Percentiles rank a stretch among this genome's conserved stretches.
Evolutionary conservation across 495 filamentous ascomycete species (phyloP).

Genomic region (Neurospora sp.): DNA sequence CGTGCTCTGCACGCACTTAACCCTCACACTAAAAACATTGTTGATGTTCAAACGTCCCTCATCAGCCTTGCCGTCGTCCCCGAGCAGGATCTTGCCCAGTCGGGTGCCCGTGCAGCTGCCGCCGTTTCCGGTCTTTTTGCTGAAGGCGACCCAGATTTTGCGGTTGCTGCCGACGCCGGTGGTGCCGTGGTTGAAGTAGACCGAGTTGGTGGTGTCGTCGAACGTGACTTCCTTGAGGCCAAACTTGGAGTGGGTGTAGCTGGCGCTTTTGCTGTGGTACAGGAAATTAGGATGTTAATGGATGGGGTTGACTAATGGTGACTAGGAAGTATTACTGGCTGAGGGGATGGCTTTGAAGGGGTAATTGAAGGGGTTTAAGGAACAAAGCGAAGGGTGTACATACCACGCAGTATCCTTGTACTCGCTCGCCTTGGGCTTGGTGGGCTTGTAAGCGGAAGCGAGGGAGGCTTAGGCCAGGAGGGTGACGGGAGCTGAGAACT

Average conservation of each 20-base stretch:
- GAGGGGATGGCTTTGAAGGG: too few species aligned
- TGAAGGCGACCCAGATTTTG: neutral
- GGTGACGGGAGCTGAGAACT: neutral
- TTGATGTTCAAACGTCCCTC: neutral
- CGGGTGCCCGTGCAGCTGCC: neutral
- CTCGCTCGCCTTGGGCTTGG: neutral
- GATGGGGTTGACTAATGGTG: neutral
- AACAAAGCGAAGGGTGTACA: too few species aligned
- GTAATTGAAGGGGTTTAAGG: too few species aligned
- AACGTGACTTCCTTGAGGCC: neutral
- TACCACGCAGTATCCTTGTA: neutral
- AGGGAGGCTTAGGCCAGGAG: neutral
- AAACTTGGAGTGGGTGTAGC: neutral
- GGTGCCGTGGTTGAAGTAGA: neutral
- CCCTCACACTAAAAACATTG: neutral
- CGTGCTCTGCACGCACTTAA: neutral
- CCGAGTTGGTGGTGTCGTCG: neutral
- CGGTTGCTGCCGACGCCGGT: neutral
- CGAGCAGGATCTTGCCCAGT: neutral
- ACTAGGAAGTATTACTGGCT: too few species aligned
- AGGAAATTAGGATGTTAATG: neutral
- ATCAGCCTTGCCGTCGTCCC: fast-evolving
- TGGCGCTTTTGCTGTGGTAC: neutral
- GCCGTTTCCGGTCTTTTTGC: neutral
- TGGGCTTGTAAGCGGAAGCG: neutral